Evolutionary conservation across 129 eudicot species (phyloP).

Genomic region (Apium graveolens): DNA sequence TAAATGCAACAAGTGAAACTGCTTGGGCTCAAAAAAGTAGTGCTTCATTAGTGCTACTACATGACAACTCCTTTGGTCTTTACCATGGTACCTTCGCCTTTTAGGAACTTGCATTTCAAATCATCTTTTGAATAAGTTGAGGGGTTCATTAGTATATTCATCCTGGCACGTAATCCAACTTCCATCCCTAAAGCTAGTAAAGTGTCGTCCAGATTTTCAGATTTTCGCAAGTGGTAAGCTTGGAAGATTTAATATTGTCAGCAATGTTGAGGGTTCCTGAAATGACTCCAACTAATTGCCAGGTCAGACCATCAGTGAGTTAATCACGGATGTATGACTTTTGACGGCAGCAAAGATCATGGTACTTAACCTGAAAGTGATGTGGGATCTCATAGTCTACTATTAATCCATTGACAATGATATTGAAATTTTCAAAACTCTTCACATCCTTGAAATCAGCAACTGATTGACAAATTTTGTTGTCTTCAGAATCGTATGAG

Average conservation of each 20-base stretch:
- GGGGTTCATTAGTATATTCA: conserved; percentile 7
- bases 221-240: not conserved
- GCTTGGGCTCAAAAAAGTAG: too few relatives aligned
- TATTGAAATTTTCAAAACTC: conserved; percentile 17
- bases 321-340: conserved; percentile 18
- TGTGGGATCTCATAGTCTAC: conserved; percentile 28
- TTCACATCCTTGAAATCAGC: conserved; percentile 14
- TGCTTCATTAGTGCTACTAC: too few relatives aligned
- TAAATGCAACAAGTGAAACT: too few relatives aligned
- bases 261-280: conserved; percentile 21
- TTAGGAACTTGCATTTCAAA: not conserved
- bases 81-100: not conserved
- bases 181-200: conserved; percentile 28
- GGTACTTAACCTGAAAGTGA: conserved; percentile 16
- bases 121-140: not conserved
- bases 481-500: not conserved
- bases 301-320: conserved; percentile 11
- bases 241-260: conserved; percentile 16
- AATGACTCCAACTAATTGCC: conserved; percentile 26
- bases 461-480: not conserved
- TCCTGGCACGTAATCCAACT: conserved; percentile 23
- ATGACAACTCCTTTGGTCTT: not conserved
- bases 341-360: conserved; percentile 26
- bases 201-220: conserved; percentile 19
- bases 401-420: conserved; percentile 14